Percentiles rank a stretch among this genome's conserved stretches.
These are phyloP conservation scores for Leccinum disarticulatum DNA, from an alignment of 768 basidiomycete genomes.

Conservation along the genomic window DNA sequence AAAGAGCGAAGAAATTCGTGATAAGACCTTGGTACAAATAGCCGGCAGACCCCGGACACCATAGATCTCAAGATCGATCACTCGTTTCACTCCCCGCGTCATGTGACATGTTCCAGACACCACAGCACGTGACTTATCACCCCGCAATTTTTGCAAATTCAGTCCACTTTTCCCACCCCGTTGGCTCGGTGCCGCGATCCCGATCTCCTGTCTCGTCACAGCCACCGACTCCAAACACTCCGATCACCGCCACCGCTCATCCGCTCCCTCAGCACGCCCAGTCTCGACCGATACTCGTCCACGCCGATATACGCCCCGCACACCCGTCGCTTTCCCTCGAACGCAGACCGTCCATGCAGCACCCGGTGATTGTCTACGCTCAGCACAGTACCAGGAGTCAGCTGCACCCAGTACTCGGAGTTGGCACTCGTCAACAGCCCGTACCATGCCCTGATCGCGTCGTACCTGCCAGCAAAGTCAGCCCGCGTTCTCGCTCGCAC, in stretches of 20 bases:
- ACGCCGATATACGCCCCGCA: constrained; percentile 93
- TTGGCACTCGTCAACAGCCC: constrained; percentile 71
- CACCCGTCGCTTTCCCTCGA: constrained; percentile 85
- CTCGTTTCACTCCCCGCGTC: constrained; percentile 17
- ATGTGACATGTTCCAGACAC: constrained; percentile 18
- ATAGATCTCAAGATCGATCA: constrained; percentile 22
- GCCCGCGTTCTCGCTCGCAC: neutral
- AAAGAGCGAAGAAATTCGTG: neutral
- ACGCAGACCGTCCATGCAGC: constrained; percentile 90
- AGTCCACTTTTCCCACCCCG: constrained; percentile 13
- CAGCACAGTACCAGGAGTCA: constrained; percentile 88
- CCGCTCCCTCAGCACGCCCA: constrained; percentile 64
- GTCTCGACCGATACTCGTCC: constrained; percentile 86
- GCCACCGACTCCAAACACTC: constrained; percentile 56
- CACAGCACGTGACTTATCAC: constrained; percentile 15
- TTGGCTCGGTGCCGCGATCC: constrained; percentile 19
- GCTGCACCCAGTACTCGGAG: constrained; percentile 89
- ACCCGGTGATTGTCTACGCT: constrained; percentile 94
- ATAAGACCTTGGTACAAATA: constrained; percentile 29
- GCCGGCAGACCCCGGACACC: constrained; percentile 17
- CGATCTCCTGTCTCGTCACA: constrained; percentile 36
- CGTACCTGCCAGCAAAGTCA: constrained; percentile 51
- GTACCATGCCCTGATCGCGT: constrained; percentile 80
- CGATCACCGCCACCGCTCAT: constrained; percentile 41
- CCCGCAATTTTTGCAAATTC: constrained; percentile 27